Evolutionary conservation across 352 stramenopile genomes (phyloP).

Genomic region (Thalassiosira oceanica): DNA sequence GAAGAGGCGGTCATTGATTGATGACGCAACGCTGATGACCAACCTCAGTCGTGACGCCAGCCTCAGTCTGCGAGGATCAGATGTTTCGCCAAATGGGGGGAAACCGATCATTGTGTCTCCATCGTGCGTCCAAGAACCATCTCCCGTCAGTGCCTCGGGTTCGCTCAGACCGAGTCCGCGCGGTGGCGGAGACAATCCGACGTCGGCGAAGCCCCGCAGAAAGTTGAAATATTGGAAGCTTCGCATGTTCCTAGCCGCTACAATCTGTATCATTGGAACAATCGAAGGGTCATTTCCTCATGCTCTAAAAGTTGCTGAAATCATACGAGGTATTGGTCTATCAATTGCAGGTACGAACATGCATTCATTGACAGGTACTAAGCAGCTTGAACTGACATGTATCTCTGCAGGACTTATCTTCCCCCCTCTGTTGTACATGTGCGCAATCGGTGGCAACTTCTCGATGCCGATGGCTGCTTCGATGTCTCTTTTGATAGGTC

Average conservation of each 20-base stretch:
- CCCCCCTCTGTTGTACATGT: slow-evolving; percentile 52
- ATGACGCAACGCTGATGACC: slow-evolving; percentile 29
- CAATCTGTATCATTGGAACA: slow-evolving; percentile 47
- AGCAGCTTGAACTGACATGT: no score
- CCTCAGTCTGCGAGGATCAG: neutral
- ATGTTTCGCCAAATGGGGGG: neutral
- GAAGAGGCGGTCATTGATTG: slow-evolving; percentile 24
- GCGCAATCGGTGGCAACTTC: slow-evolving; percentile 42
- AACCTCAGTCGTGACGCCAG: slow-evolving; percentile 1
- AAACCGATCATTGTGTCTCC: neutral
- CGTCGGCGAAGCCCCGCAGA: slow-evolving; percentile 19
- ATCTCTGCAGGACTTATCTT: slow-evolving; percentile 49
- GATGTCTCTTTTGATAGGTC: slow-evolving; percentile 45
- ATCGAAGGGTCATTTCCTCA: slow-evolving; percentile 41
- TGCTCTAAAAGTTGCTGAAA: slow-evolving; percentile 27
- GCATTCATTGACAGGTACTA: no score
- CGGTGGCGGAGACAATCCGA: neutral
- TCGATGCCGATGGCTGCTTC: slow-evolving; percentile 28
- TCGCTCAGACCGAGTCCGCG: neutral
- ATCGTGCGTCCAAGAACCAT: neutral
- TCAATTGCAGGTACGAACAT: no score
- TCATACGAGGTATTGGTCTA: slow-evolving; percentile 39
- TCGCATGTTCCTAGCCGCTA: slow-evolving; percentile 45
- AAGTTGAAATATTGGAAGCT: slow-evolving; percentile 55
- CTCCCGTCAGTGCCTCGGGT: neutral